Base-by-base conservation (phyloP, 75 land plant species). In the Chamaecyparis obtusa region DNA sequence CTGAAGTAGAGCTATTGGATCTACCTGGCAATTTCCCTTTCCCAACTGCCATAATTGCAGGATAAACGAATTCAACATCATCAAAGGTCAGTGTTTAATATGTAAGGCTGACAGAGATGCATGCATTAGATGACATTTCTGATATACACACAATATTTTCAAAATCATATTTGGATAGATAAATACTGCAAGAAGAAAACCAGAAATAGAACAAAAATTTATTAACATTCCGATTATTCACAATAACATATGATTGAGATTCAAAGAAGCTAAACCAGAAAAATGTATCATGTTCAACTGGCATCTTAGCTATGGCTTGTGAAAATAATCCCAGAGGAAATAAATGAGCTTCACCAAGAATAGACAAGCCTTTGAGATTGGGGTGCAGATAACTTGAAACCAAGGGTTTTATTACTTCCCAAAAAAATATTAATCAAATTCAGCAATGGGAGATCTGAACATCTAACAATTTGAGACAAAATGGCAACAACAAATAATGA, bases 11-110 rank as follows among this genome's bases (percentile, higher is more conserved):
- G 57, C 85, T 49, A 74, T 55, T 85, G n/a, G 81, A 1, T 54
- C 87, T 90, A 78, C 36, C 3, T 36, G 90, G 88, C 36, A 84
- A 89, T 69, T 88, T 91, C 87, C 93, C 94, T 87, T 89, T 91
- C 43, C 95, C 93, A 87, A 94, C 95, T 41, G 93, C 94, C 89
- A 93, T 77, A 15, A 93, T 93, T 56, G 94, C 94, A 69, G 94
- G 94, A 83, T 93, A 93, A 75, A 93, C 84, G 51, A 92, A 84
- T 71, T 93, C 93, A 44, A 93, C 67, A 85, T 93, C 94, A 83
- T 36, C 86, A 51, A 13, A 51, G 55, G 55, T 11, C 75, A 6
- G n/a, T 71, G 9, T 8, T 8, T 71, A n/a, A 27, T 9, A 24
- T 27, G 75, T n/a, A 36, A 67, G 39, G 76, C 85, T 85, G 17